Conservation (phyloP, 768 basidiomycete genomes). For the Cyclocybe cylindracea region DNA sequence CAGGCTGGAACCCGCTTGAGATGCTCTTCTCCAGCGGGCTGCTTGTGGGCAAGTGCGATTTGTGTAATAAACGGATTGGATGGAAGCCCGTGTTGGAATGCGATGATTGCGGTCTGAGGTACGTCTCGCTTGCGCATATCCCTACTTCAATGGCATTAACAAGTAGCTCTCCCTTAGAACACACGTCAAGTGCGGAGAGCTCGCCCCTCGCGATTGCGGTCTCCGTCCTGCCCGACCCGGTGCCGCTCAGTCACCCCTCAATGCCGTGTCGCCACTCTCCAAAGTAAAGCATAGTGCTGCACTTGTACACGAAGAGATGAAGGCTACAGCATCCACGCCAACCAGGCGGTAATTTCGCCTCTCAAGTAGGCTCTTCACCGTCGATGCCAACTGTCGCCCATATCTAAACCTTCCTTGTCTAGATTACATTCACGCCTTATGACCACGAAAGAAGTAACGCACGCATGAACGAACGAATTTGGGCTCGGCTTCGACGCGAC, state of each 20-base stretch:
- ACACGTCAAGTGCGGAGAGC: conserved; percentile 87
- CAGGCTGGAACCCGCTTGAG: conserved; percentile 76
- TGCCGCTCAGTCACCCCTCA: conserved; percentile 18
- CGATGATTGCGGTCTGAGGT: conserved; percentile 86
- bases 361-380: not conserved
- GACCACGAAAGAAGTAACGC: too few relatives aligned
- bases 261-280: conserved; percentile 37
- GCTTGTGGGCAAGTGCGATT: conserved; percentile 75
- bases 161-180: conserved; percentile 43
- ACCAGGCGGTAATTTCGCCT: conserved; percentile 6
- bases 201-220: conserved; percentile 80
- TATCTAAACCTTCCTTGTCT: not conserved
- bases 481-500: too few relatives aligned
- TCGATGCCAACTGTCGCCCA: not conserved
- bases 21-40: conserved; percentile 76
- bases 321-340: conserved; percentile 26
- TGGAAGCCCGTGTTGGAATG: conserved; percentile 87
- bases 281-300: conserved; percentile 39
- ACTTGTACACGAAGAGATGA: conserved; percentile 28
- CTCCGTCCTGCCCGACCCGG: conserved; percentile 41
- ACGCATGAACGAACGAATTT: too few relatives aligned
- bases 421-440: too few relatives aligned
- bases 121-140: conserved; percentile 13
- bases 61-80: conserved; percentile 80
- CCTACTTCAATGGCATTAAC: not conserved